phyloP scores from a whole-genome alignment of 495 filamentous ascomycete genomes.

The Neurospora sp. region DNA sequence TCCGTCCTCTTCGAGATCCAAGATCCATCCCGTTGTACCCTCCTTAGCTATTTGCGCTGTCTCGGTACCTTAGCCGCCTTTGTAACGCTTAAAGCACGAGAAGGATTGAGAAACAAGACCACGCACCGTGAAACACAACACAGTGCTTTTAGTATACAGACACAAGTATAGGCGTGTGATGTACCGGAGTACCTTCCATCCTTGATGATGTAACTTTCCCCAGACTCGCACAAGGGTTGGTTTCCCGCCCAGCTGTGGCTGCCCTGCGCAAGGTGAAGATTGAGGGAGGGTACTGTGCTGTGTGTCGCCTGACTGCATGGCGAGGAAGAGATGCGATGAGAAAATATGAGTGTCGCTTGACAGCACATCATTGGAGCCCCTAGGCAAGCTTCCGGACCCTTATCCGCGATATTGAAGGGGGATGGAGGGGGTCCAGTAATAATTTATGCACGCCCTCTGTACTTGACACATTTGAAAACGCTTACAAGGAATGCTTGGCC shows the following conservation, averaged over 20 bases:
- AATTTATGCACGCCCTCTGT: neutral
- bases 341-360: neutral
- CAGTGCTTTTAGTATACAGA: neutral
- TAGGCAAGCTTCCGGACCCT: neutral
- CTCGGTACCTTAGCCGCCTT: neutral
- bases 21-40: neutral
- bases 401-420: neutral
- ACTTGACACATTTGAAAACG: neutral
- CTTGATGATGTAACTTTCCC: neutral
- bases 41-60: neutral
- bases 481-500: neutral
- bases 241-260: neutral
- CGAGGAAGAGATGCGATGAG: neutral
- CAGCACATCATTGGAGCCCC: neutral
- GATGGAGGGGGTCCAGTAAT: neutral
- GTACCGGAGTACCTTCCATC: neutral
- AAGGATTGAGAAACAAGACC: neutral
- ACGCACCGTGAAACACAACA: neutral
- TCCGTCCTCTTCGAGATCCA: neutral
- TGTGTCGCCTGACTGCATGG: neutral
- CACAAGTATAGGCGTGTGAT: neutral
- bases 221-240: neutral
- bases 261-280: neutral
- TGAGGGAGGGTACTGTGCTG: neutral
- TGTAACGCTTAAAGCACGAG: neutral